These are phyloP conservation scores for Periconia macrospinosa DNA, from an alignment of 2,329 filamentous ascomycete genomes.

Conservation along the genomic window DNA sequence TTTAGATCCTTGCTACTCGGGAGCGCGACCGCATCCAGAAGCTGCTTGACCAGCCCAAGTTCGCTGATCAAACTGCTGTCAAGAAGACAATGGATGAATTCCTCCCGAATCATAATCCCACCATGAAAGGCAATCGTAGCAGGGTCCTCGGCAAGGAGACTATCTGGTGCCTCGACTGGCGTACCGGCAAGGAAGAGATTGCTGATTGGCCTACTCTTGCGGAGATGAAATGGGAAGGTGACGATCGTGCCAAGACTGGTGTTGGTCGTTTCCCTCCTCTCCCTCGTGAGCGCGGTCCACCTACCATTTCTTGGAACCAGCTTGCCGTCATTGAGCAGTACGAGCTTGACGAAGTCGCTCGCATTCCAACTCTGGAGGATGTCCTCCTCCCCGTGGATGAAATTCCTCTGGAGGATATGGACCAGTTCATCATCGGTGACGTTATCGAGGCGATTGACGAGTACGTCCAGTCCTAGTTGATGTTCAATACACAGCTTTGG, in stretches of 20 bases:
- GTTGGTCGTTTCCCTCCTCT: slow-evolving; percentile 47
- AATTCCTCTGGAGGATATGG: slow-evolving; percentile 30
- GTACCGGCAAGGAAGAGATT: slow-evolving; percentile 36
- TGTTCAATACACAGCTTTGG: not conserved
- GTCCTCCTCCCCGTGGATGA: slow-evolving; percentile 42
- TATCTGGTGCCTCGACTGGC: slow-evolving; percentile 43
- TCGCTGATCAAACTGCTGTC: not conserved
- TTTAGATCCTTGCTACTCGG: slow-evolving; percentile 5
- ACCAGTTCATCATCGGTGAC: slow-evolving; percentile 21
- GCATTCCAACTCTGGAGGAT: slow-evolving; percentile 42
- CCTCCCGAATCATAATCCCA: slow-evolving; percentile 18
- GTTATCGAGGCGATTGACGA: slow-evolving; percentile 32
- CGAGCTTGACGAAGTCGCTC: slow-evolving; percentile 42
- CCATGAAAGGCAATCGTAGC: slow-evolving; percentile 23
- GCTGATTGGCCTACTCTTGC: slow-evolving; percentile 45
- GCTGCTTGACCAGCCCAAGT: not conserved
- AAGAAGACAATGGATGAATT: not conserved
- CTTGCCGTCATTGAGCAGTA: slow-evolving; percentile 42
- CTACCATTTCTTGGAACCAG: slow-evolving; percentile 47
- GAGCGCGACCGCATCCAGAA: slow-evolving; percentile 9
- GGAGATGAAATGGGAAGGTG: slow-evolving; percentile 53
- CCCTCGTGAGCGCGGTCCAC: slow-evolving; percentile 46
- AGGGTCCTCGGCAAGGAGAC: slow-evolving; percentile 43
- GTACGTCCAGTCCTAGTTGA: slow-evolving; percentile 17
- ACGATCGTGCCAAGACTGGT: slow-evolving; percentile 48